Base-by-base conservation (phyloP, 108 stramenopile genomes). In the Aurantiochytrium sp. region DNA sequence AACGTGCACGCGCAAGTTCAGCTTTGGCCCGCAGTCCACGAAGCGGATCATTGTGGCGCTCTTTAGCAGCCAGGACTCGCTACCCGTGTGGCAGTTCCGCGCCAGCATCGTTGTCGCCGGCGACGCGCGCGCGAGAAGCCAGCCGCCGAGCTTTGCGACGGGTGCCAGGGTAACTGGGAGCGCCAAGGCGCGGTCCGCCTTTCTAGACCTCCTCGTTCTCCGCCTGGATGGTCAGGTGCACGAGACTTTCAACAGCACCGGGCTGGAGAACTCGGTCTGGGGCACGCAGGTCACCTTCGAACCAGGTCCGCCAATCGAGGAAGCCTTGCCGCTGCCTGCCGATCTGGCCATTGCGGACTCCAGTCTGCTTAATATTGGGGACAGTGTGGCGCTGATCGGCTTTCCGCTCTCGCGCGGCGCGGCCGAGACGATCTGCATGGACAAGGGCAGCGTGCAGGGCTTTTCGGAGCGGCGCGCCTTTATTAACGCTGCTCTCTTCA, bases 261-360 rank as follows among this genome's bases (percentile, higher is more conserved):
- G 45, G 39, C 39, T 81, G n/a, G 73, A 81, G 73, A 65, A 65
- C 59, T 65, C 59, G 8, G 59, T 65, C 19, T 65, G 59, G 59
- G 59, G 59, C 15, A 65, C 6, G 27, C 27, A 65, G 34, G 19
- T 65, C 34, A 15, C 8, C 59, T 65, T 65, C 19, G 27, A 34
- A 34, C 0, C 34, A 30, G 73, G 73, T 6, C 73, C 73, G 27
- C 59, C 59, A 34, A 24, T 65, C 8, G 8, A 8, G 0, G 73
- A 41, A 42, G 73, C n/a, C 19, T 24, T 81, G 6, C 73, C 73
- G 6, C 45, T 81, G 1, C 73, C 73, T 24, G 45, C 73, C 10
- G 73, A 81, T 48, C 27, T 48, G 0, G 19, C 42, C 21, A 48
- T 81, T 48, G 73, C 42, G 12, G 24, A 81, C 30, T 81, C 73